Evolutionary conservation across 176 grass and related monocot species (phyloP).

Genomic region (Phoenix dactylifera): DNA sequence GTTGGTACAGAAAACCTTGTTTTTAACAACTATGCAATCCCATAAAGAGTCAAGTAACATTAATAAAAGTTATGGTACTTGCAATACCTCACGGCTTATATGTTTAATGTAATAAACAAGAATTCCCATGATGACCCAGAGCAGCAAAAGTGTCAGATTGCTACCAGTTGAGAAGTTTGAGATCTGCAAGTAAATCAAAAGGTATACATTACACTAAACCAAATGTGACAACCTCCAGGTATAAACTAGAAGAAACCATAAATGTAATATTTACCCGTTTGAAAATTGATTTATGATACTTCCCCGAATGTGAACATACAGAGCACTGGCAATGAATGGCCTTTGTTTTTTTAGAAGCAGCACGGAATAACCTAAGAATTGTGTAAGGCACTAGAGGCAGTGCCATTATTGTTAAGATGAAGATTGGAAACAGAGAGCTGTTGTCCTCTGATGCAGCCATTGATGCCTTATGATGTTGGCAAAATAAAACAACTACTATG

Average conservation of each 20-base stretch:
- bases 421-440: slow-evolving; percentile 86
- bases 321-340: slow-evolving; percentile 85
- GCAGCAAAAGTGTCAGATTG: slow-evolving; percentile 78
- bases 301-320: slow-evolving; percentile 66
- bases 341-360: slow-evolving; percentile 70
- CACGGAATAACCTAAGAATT: slow-evolving; percentile 48
- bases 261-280: slow-evolving; percentile 41
- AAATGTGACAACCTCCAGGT: no score
- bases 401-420: slow-evolving; percentile 95
- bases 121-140: slow-evolving; percentile 84
- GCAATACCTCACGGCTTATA: slow-evolving; percentile 68
- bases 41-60: no score
- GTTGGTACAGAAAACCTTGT: no score
- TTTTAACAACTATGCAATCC: no score
- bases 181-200: slow-evolving; percentile 41
- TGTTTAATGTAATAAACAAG: slow-evolving; percentile 96
- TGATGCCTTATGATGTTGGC: background rate
- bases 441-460: slow-evolving; percentile 96
- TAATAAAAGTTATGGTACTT: background rate
- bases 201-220: background rate
- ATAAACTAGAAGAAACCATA: no score
- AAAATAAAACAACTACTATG: no score
- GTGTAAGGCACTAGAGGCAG: slow-evolving; percentile 93
- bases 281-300: slow-evolving; percentile 98
- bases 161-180: slow-evolving; percentile 94